phyloP scores from a whole-genome alignment of 2,329 filamentous ascomycete genomes.

The Neopestalotiopsis sp. region DNA sequence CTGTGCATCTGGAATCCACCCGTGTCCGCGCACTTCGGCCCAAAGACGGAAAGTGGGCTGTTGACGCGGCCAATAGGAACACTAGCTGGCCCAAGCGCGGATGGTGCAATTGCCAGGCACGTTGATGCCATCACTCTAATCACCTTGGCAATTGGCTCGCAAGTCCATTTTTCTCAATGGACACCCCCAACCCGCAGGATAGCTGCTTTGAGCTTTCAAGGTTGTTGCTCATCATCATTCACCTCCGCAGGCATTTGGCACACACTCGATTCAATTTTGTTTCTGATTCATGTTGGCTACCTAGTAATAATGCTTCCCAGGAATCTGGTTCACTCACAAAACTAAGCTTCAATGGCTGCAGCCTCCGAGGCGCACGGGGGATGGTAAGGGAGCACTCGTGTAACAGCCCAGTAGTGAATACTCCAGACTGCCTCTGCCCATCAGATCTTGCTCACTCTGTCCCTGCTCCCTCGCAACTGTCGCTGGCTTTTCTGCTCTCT shows the following conservation, averaged over 20 bases:
- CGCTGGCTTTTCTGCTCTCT: too few relatives aligned
- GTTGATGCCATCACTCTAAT: constrained; percentile 17
- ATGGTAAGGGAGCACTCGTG: not conserved
- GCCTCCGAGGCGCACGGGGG: not conserved
- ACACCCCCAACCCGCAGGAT: not conserved
- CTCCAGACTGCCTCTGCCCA: too few relatives aligned
- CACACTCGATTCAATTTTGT: not conserved
- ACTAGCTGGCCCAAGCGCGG: not conserved
- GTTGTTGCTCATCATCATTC: too few relatives aligned
- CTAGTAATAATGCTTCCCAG: not conserved
- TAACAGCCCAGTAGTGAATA: not conserved
- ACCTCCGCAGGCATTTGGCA: too few relatives aligned
- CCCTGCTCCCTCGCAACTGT: too few relatives aligned
- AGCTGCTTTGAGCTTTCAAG: not conserved
- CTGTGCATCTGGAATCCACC: not conserved
- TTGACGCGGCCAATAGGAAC: constrained; percentile 11
- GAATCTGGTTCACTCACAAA: not conserved
- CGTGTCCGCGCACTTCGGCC: constrained; percentile 13
- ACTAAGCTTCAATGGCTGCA: not conserved
- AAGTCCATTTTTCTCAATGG: not conserved
- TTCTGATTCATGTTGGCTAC: not conserved
- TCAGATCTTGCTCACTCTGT: too few relatives aligned
- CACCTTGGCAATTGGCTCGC: constrained; percentile 6
- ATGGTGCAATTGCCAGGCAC: constrained; percentile 18
- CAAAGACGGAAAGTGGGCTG: constrained; percentile 16